Base-by-base conservation (phyloP, 2,329 filamentous ascomycete species). In the Neofusicoccum sp. region DNA sequence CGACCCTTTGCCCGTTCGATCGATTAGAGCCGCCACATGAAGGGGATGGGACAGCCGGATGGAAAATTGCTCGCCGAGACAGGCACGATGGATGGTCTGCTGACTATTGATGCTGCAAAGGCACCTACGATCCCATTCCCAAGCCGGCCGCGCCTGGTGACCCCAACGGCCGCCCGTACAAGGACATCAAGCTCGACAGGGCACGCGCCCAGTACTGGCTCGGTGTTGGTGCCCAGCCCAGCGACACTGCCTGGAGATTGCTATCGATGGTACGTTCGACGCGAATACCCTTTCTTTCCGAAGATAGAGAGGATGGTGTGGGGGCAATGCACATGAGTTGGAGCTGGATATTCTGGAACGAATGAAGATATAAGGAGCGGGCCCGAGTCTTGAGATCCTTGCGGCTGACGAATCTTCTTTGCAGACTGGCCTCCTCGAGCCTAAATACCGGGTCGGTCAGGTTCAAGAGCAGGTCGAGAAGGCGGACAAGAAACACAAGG, bases 221-320 rank as follows among this genome's bases (percentile, higher is more conserved):
- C 39, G 95, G 95, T 75, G 94, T 98, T 3, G 95, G 95, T 1
- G 95, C 95, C 62, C 95, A 99, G 80, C 95, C 95, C 8, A 93
- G 90, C 66, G 92, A 97, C 69, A 88, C 91, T 3, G 91, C 90
- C 39, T 97, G 93, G 93, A 85, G 92, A 74, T 77, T 98, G 71
- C 80, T 99, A 70, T 86, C 85, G 62, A 89, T 97, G 91, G 92
- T 93, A 74, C 66, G 81, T 63, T 43, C 22, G 4, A 43, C 2
- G 14, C 47, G 34, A 3, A 36, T 16, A 28, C 45, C 9, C 16
- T 48, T 48, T 29, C 22, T n/a, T 41, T n/a, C 8, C 37, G 2
- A 39, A 48, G 61, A 49, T 43, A 63, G 43, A 67, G 16, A 34
- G 61, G 31, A 16, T 3, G 2, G 9, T 31, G 59, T 8, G 31